Base-by-base conservation (phyloP, 495 filamentous ascomycete species). In the Cercophora newfieldiana region DNA sequence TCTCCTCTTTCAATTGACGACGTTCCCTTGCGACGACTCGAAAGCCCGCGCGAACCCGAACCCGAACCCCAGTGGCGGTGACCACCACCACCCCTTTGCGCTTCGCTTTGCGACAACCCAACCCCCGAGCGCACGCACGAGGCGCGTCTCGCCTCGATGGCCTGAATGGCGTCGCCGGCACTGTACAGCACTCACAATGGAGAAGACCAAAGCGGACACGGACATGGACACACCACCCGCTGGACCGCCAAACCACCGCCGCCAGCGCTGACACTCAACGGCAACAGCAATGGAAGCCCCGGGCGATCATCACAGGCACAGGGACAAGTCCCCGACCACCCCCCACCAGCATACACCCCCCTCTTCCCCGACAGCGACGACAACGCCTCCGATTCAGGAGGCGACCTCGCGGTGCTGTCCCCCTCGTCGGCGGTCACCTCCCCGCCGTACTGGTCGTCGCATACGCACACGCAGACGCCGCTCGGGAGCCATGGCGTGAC, bases 381-480 rank as follows among this genome's bases (percentile, higher is more conserved):
- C 50, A 64, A 66, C 25, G 66, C 68, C 29, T 25, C 62, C 48
- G 67, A 69, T 54, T 61, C 59, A 12, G 66, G 61, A 30, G 29
- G 53, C 4, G 55, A 66, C 14, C 63, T 28, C n/a, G 71, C 57
- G 10, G 47, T 66, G 14, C 60, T 44, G n/a, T 72, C 50, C 10
- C 25, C 73, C 7, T 70, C 74, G 1, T 61, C 64, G 8, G n/a
- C n/a, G n/a, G 65, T 75, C 1, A 72, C 74, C 3, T 71, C 73
- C 24, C 75, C 75, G n/a, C 75, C 75, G 4, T 78, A 76, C 67
- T 76, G 75, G 75, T 62, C 57, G 22, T 64, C 65, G 33, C 31
- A 60, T 19, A 44, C 50, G 16, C 62, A 64, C 50, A 24, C 37
- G 25, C 53, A 49, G n/a, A n/a, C n/a, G n/a, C n/a, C n/a, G n/a